These are phyloP conservation scores for Phytopythium boreale DNA, from an alignment of 352 stramenopile genomes.

Conservation along the genomic window DNA sequence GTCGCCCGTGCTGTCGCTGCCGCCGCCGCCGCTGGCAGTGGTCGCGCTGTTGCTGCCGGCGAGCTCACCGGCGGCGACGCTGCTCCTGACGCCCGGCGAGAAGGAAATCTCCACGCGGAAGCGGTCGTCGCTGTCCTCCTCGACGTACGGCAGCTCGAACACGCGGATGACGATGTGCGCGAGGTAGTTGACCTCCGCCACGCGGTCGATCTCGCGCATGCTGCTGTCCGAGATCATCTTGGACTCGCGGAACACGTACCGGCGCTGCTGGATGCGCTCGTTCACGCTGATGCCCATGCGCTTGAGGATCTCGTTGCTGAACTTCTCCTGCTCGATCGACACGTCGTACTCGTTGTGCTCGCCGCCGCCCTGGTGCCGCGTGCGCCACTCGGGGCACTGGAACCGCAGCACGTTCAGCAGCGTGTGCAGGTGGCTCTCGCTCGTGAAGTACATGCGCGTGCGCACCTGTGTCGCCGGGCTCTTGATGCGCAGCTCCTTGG, in stretches of 20 bases:
- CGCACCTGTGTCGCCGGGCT: conserved; percentile 84
- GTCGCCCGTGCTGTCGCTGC: conserved; percentile 8
- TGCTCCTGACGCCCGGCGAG: conserved; percentile 63
- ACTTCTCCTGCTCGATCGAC: conserved; percentile 77
- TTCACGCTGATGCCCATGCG: conserved; percentile 83
- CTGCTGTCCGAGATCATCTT: conserved; percentile 79
- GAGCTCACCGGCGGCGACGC: conserved; percentile 15
- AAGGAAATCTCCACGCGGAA: conserved; percentile 88
- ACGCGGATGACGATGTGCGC: conserved; percentile 98
- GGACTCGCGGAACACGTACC: conserved; percentile 79
- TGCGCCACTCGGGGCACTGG: conserved; percentile 71
- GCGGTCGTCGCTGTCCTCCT: conserved; percentile 79
- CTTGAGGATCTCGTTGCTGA: conserved; percentile 84
- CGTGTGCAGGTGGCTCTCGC: conserved; percentile 97
- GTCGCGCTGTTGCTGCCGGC: not conserved
- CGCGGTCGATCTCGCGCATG: conserved; percentile 72
- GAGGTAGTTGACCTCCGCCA: conserved; percentile 97
- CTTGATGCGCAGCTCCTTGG: conserved; percentile 96
- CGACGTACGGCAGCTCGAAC: conserved; percentile 93
- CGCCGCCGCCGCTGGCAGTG: conserved; percentile 10
- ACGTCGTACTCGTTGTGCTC: conserved; percentile 71
- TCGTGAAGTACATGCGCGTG: conserved; percentile 99
- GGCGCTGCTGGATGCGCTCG: conserved; percentile 72
- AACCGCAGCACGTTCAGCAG: conserved; percentile 98
- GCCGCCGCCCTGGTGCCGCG: conserved; percentile 46